Evolutionary conservation across 306 rosid species (phyloP).

Genomic region (Nissolia schottii): DNA sequence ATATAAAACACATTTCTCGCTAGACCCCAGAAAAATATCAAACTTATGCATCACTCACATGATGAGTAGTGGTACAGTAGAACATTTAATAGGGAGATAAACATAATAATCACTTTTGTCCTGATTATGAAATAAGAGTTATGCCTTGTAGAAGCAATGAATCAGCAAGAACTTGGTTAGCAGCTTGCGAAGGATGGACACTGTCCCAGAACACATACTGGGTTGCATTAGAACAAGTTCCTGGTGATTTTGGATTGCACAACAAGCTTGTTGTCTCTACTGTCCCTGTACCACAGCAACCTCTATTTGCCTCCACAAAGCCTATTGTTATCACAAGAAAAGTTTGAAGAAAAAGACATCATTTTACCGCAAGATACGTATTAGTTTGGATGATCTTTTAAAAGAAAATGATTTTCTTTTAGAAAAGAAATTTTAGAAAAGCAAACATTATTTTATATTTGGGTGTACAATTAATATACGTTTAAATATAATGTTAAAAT

Average conservation of each 20-base stretch:
- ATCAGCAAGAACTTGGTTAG: slow-evolving; percentile 88
- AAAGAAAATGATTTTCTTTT: too few species aligned
- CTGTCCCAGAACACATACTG: slow-evolving; percentile 95
- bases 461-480: too few species aligned
- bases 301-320: slow-evolving; percentile 71
- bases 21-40: slow-evolving; percentile 5
- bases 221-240: slow-evolving; percentile 87
- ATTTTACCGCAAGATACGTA: not conserved
- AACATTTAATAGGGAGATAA: not conserved
- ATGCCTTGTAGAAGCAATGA: slow-evolving; percentile 63
- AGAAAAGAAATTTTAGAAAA: too few species aligned
- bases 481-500: too few species aligned
- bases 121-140: slow-evolving; percentile 53
- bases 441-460: too few species aligned
- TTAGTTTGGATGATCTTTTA: too few species aligned
- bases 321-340: slow-evolving; percentile 37
- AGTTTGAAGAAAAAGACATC: not conserved
- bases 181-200: slow-evolving; percentile 90
- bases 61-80: not conserved
- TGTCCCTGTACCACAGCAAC: slow-evolving; percentile 93
- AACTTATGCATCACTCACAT: slow-evolving; percentile 29
- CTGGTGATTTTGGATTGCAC: slow-evolving; percentile 72
- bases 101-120: not conserved
- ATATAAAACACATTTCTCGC: slow-evolving; percentile 11
- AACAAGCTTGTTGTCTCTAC: slow-evolving; percentile 63